Evolutionary conservation across 1,284 basidiomycete genomes (phyloP).

Genomic region (Phylloboletellus chloephorus): DNA sequence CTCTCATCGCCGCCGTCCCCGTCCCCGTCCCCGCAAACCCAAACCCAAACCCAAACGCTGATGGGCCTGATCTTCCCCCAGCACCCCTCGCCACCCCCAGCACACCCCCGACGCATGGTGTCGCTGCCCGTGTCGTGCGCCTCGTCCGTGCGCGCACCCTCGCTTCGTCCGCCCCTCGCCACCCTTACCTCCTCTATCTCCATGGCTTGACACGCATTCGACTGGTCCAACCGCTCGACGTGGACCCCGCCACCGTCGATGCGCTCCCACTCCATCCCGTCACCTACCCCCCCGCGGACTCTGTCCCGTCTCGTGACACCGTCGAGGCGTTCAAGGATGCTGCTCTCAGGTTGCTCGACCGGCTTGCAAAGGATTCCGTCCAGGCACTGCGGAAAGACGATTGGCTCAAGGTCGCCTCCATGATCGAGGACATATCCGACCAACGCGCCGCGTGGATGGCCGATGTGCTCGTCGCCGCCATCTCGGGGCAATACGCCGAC

Average conservation of each 20-base stretch:
- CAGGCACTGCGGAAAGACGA: conserved; percentile 54
- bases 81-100: conserved; percentile 1
- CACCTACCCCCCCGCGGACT: conserved; percentile 43
- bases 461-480: conserved; percentile 61
- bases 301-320: conserved; percentile 45
- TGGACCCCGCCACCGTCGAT: conserved; percentile 27
- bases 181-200: conserved; percentile 58
- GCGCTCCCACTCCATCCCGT: conserved; percentile 41
- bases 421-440: conserved; percentile 60
- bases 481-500: conserved; percentile 61
- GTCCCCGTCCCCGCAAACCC: conserved; percentile 28
- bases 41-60: conserved; percentile 24
- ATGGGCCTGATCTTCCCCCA: conserved; percentile 9
- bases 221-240: conserved; percentile 32
- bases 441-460: conserved; percentile 64
- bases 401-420: conserved; percentile 57
- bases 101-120: conserved; percentile 33
- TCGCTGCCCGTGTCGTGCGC: conserved; percentile 55
- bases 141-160: conserved; percentile 47
- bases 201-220: conserved; percentile 60
- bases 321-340: conserved; percentile 63
- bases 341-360: conserved; percentile 59
- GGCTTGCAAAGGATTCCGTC: conserved; percentile 55
- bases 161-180: conserved; percentile 33
- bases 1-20: conserved; percentile 63